Conservation (phyloP, 2,329 filamentous ascomycete species). For the Fusarium papillatum region DNA sequence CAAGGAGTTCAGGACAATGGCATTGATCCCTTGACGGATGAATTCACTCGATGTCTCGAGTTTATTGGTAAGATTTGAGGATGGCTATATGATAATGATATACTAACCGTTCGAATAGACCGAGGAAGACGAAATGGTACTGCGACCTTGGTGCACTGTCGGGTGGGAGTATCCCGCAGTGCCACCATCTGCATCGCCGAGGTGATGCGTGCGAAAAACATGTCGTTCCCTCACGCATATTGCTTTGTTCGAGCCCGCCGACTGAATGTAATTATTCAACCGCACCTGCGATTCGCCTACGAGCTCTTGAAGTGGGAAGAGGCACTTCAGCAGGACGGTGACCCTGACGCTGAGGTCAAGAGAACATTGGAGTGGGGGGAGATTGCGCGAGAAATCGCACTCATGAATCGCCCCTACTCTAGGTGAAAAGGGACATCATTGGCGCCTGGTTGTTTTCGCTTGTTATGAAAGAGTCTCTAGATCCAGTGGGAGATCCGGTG, state of each 20-base stretch:
- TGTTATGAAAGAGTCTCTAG: background rate
- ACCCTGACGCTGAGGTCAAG: conserved; percentile 61
- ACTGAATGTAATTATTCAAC: conserved; percentile 98
- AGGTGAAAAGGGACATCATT: conserved; percentile 57
- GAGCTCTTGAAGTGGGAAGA: conserved; percentile 98
- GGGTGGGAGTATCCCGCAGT: conserved; percentile 94
- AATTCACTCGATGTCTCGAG: conserved; percentile 87
- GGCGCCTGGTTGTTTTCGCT: background rate
- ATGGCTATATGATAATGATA: background rate
- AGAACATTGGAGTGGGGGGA: conserved; percentile 94
- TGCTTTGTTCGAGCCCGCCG: conserved; percentile 94
- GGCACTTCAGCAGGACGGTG: conserved; percentile 69
- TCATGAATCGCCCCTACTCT: conserved; percentile 96
- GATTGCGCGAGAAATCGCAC: conserved; percentile 89
- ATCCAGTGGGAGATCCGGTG: background rate
- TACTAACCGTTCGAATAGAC: conserved; percentile 65
- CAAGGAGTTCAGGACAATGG: conserved; percentile 96
- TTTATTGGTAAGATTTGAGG: conserved; percentile 86
- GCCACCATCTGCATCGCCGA: conserved; percentile 99
- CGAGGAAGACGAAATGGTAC: conserved; percentile 81
- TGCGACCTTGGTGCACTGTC: conserved; percentile 94
- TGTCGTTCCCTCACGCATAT: conserved; percentile 94
- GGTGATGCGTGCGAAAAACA: conserved; percentile 85
- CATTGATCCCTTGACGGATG: conserved; percentile 89
- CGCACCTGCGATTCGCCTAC: conserved; percentile 94